These are phyloP conservation scores for Colletotrichum liriopes DNA, from an alignment of 2,329 filamentous ascomycete genomes.

Conservation along the genomic window DNA sequence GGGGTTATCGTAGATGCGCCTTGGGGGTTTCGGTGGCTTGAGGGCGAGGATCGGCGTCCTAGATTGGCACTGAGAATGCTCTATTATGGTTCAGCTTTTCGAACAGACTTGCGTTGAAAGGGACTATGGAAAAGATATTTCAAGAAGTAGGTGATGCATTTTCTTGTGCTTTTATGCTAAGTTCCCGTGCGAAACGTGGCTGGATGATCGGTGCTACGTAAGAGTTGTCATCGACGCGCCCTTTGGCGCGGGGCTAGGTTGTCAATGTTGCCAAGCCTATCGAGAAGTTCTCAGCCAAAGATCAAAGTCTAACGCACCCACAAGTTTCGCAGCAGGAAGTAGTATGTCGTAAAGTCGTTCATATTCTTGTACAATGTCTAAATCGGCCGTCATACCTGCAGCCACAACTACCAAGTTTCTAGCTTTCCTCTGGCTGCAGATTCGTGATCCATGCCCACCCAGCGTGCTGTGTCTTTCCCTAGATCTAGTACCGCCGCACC, in stretches of 20 bases:
- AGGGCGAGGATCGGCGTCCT: no score
- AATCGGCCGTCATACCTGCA: not conserved
- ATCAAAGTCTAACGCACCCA: not conserved
- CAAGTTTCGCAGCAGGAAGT: not conserved
- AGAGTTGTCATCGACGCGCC: slow-evolving; percentile 31
- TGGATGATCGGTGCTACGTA: slow-evolving; percentile 5
- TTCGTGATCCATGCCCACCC: not conserved
- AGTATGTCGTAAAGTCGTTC: not conserved
- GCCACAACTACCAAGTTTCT: not conserved
- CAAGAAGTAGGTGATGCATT: not conserved
- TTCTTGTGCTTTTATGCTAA: not conserved
- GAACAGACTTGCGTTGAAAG: rapidly evolving
- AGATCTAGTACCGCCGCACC: not conserved
- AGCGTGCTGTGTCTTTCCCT: not conserved
- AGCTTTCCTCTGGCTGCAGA: no score
- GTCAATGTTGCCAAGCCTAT: not conserved
- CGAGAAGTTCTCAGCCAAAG: not conserved
- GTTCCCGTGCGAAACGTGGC: not conserved
- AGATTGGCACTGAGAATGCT: not conserved
- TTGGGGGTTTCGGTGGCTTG: not conserved
- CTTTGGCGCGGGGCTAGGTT: not conserved
- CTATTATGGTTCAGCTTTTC: not conserved
- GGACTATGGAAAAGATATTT: no score
- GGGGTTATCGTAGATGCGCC: not conserved
- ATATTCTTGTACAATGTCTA: slow-evolving; percentile 3